Evolutionary conservation across 2,329 filamentous ascomycete genomes (phyloP).

Genomic region (Pseudocercospora macadamiae): DNA sequence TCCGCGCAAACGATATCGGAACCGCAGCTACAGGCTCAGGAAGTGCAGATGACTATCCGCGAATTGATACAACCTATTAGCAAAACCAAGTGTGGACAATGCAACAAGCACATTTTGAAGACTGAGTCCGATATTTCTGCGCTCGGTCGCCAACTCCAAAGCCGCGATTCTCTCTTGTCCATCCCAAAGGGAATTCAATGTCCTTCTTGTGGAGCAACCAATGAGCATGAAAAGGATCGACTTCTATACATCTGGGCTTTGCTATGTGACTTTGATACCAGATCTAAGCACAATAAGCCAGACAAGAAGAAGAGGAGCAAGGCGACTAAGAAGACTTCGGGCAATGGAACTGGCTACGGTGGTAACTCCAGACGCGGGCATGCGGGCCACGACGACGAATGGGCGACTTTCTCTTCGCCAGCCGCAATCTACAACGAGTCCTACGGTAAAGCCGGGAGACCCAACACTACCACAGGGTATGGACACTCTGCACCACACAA

Average conservation of each 20-base stretch:
- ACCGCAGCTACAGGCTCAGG: not conserved
- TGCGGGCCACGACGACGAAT: too few species aligned
- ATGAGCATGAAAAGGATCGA: constrained; percentile 15
- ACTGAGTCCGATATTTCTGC: not conserved
- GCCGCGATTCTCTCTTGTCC: not conserved
- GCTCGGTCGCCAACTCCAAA: not conserved
- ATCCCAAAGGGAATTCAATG: not conserved
- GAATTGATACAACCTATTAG: not conserved
- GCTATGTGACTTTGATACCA: constrained; percentile 42
- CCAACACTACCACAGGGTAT: not conserved
- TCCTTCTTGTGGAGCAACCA: not conserved
- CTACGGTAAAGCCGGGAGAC: not conserved
- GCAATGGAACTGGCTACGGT: constrained; percentile 13
- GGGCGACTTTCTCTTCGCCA: not conserved
- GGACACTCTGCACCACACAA: not conserved
- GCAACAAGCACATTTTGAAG: constrained; percentile 9
- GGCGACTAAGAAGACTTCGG: not conserved
- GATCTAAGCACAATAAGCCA: constrained; percentile 23
- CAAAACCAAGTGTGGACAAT: constrained; percentile 3
- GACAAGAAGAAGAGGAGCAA: constrained; percentile 6
- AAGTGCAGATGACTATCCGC: not conserved
- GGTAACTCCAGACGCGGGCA: not conserved
- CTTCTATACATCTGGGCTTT: constrained; percentile 42
- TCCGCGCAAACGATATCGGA: not conserved
- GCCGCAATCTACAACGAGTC: not conserved